Evolutionary conservation across 129 eudicot genomes (phyloP).

Genomic region (Tagetes erecta): DNA sequence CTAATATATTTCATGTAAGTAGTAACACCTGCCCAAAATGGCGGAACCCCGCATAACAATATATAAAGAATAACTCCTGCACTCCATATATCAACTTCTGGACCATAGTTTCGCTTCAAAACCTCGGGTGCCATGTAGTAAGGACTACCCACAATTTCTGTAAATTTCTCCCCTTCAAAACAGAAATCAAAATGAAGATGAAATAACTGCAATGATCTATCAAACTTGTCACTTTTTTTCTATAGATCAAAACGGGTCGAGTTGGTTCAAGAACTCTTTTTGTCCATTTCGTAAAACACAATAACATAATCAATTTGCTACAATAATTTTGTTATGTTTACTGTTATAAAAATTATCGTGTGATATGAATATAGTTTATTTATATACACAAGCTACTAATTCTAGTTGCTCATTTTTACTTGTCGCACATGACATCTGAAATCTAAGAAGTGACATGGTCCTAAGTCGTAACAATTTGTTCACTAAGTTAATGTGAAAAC

Average conservation of each 20-base stretch:
- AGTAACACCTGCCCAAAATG: conserved; percentile 93
- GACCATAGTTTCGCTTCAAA: conserved; percentile 81
- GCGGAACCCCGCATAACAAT: conserved; percentile 95
- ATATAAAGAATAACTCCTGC: conserved; percentile 94
- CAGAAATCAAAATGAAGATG: not conserved
- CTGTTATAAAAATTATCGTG: no score
- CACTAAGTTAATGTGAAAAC: conserved; percentile 13
- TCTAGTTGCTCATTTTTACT: no score
- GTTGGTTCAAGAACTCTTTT: not conserved
- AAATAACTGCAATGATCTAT: not conserved
- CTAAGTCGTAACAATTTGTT: not conserved
- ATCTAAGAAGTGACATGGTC: no score
- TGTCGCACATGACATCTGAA: no score
- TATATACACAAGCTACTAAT: no score
- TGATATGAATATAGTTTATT: no score
- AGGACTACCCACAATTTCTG: conserved; percentile 98
- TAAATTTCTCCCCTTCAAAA: conserved; percentile 71
- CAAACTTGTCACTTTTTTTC: not conserved
- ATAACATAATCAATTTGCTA: no score
- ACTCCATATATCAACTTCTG: conserved; percentile 93
- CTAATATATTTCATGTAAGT: conserved; percentile 9
- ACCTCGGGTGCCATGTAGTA: conserved; percentile 97
- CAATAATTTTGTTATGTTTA: no score
- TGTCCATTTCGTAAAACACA: not conserved
- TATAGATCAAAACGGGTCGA: not conserved